Percentiles rank a stretch among this genome's conserved stretches.
Evolutionary conservation across 2,329 filamentous ascomycete genomes (phyloP).

Genomic region (Cryphonectria carpinicola): DNA sequence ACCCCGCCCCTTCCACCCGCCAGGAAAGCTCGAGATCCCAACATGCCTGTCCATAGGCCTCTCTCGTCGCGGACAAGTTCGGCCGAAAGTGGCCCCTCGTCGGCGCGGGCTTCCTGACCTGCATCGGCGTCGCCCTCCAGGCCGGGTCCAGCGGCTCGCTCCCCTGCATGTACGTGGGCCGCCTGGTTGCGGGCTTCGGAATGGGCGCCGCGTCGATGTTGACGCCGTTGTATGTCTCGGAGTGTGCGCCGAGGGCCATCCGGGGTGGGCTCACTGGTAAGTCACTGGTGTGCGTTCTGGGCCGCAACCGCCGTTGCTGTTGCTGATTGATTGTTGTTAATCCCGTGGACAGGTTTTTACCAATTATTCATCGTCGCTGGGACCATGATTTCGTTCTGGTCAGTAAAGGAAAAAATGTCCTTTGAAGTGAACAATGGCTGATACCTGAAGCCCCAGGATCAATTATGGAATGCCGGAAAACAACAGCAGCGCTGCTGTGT

Average conservation of each 20-base stretch:
- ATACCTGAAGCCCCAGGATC: conserved; percentile 52
- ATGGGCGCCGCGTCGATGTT: conserved; percentile 54
- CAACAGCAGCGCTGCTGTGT: conserved; percentile 52
- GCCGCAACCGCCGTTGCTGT: background rate
- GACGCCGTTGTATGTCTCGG: conserved; percentile 51
- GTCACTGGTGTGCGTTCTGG: conserved; percentile 15
- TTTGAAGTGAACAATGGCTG: conserved; percentile 27
- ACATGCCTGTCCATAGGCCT: conserved; percentile 34
- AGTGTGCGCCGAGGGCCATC: conserved; percentile 55
- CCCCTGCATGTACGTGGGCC: conserved; percentile 67
- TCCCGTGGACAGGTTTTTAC: conserved; percentile 44
- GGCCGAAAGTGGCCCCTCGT: conserved; percentile 62
- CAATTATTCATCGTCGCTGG: conserved; percentile 54
- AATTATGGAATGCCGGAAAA: conserved; percentile 58
- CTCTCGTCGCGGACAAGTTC: conserved; percentile 56
- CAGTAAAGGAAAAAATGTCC: conserved; percentile 12
- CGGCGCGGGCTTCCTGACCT: conserved; percentile 58
- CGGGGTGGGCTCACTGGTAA: conserved; percentile 52
- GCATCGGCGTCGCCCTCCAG: conserved; percentile 67
- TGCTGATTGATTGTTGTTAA: background rate
- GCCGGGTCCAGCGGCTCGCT: conserved; percentile 63
- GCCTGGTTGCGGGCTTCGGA: conserved; percentile 56
- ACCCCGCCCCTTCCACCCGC: background rate
- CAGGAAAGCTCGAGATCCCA: conserved; percentile 32
- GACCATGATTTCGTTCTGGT: conserved; percentile 49